Conservation (phyloP, 1,284 basidiomycete species). For the Xerocomus amazonicus region DNA sequence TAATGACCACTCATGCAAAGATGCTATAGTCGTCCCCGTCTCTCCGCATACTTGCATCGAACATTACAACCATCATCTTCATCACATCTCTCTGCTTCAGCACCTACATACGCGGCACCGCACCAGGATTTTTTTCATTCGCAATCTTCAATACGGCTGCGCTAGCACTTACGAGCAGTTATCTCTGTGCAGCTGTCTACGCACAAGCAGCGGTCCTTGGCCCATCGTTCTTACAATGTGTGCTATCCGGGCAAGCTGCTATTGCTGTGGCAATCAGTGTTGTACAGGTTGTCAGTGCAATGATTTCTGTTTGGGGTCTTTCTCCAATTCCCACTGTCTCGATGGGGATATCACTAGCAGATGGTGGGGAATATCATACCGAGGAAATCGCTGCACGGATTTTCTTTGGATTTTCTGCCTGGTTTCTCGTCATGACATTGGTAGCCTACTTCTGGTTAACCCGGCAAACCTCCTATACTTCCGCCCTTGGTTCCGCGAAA, state of each 20-base stretch:
- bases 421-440: slow-evolving; percentile 56
- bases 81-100: slow-evolving; percentile 53
- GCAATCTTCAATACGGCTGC: slow-evolving; percentile 55
- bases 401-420: slow-evolving; percentile 65
- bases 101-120: slow-evolving; percentile 48
- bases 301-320: slow-evolving; percentile 47
- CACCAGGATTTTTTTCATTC: slow-evolving; percentile 59
- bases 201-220: slow-evolving; percentile 74
- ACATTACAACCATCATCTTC: slow-evolving; percentile 44
- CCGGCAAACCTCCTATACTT: slow-evolving; percentile 51
- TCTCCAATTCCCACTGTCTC: neutral
- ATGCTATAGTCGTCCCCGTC: slow-evolving; percentile 41
- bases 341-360: neutral
- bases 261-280: slow-evolving; percentile 67
- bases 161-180: slow-evolving; percentile 60
- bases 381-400: slow-evolving; percentile 63
- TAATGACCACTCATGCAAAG: slow-evolving; percentile 5
- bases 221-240: slow-evolving; percentile 57
- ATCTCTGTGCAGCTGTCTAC: slow-evolving; percentile 64
- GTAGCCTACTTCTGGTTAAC: slow-evolving; percentile 52
- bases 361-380: slow-evolving; percentile 36
- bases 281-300: slow-evolving; percentile 63
- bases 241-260: slow-evolving; percentile 72
- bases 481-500: slow-evolving; percentile 44
- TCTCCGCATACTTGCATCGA: slow-evolving; percentile 42